Percentiles rank a stretch among this genome's conserved stretches.
These are phyloP conservation scores for Colletotrichum noveboracense DNA, from an alignment of 2,329 filamentous ascomycete genomes.

Conservation along the genomic window DNA sequence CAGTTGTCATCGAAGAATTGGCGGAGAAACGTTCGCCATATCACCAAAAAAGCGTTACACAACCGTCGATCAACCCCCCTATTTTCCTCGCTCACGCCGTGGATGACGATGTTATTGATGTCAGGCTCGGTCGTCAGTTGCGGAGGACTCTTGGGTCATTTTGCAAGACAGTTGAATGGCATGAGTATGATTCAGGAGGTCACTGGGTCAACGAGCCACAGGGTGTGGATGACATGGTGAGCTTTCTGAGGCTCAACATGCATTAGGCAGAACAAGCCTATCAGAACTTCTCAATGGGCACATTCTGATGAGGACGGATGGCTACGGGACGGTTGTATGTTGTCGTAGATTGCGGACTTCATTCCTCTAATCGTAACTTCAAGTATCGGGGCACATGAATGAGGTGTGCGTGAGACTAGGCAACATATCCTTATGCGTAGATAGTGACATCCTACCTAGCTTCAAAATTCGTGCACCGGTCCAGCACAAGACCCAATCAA, in stretches of 20 bases:
- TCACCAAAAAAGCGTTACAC: background rate
- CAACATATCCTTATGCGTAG: background rate
- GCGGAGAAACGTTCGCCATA: background rate
- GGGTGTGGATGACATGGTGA: conserved; percentile 27
- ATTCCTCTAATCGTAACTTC: background rate
- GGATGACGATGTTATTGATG: conserved; percentile 33
- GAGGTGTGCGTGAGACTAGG: background rate
- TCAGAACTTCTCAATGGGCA: background rate
- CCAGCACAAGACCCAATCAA: background rate
- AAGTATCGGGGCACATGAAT: background rate
- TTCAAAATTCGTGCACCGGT: background rate
- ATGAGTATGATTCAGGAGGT: conserved; percentile 31
- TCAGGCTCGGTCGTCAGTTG: conserved; percentile 28
- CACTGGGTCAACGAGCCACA: conserved; percentile 32
- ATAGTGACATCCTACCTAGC: background rate
- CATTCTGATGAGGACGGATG: background rate
- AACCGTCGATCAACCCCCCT: conserved; percentile 6
- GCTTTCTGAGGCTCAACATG: background rate
- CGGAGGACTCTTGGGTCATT: conserved; percentile 21
- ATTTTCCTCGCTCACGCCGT: conserved; percentile 30
- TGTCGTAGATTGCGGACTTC: background rate
- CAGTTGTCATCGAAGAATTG: background rate
- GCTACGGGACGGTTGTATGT: background rate
- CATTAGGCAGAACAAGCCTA: background rate
- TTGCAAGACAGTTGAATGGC: conserved; percentile 26